Evolutionary conservation across 1,284 basidiomycete species (phyloP), one percentile per base, ranked within the genome.

Genomic region (Mixia osmundae): DNA sequence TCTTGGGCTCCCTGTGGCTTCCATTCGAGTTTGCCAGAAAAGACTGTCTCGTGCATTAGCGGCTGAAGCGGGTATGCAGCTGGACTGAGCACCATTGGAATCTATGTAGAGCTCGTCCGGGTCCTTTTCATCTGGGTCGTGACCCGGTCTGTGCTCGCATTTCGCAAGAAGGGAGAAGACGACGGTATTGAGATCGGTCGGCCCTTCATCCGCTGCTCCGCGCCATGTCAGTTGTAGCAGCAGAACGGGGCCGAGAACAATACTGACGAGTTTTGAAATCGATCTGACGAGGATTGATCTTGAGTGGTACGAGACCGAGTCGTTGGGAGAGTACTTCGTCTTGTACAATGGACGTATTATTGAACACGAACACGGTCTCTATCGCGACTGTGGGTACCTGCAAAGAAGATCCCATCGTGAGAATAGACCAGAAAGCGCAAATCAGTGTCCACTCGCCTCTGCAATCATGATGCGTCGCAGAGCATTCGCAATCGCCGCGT

Each of bases 401-500:
- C 5, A 14, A 10, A 22, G 14, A 26, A 9, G 24, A 34, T 26
- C 20, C 20, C 10, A 35, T n/a, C 26, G 19, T 28, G n/a, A 18
- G 28, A 19, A 19, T n/a, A 14, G 21, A 24, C 5, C 28, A 16
- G 25, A 29, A 51, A 33, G 10, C 12, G 14, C 24, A 24, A 16
- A 12, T 20, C 20, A 15, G 15, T n/a, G 23, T 10, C 22, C 16
- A 49, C 66, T 42, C 45, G 80, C 87, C 66, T 99, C 89, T 19
- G 91, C 78, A 36, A 97, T 79, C 52, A 95, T 64, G 38, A 89
- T 78, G 40, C 89, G 64, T 29, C 91, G 68, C 47, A 94, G 69
- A 0, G 89, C 83, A 55, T 99, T 97, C 19, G 91, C 85, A 36
- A 99, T 78, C 21, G 78, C 78, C 0, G 91, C 80, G 57, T 99